Evolutionary conservation across 176 grass and related monocot genomes (phyloP).

Genomic region (Hyparrhenia diplandra): DNA sequence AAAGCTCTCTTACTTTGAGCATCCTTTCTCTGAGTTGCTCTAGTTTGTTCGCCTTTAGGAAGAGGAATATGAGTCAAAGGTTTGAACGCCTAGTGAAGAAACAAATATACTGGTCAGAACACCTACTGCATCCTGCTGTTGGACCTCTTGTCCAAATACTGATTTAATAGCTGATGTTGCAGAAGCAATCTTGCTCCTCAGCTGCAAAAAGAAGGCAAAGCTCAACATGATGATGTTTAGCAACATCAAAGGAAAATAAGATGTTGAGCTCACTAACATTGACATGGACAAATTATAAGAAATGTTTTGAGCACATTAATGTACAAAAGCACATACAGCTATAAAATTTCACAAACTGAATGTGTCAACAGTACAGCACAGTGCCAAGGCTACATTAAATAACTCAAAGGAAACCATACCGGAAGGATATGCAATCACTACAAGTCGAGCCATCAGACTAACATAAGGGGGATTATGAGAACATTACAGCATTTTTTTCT

Average conservation of each 20-base stretch:
- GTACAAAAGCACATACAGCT: not conserved
- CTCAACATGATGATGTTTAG: not conserved
- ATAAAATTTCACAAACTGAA: not conserved
- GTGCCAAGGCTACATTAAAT: not conserved
- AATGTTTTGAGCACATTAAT: conserved; percentile 8
- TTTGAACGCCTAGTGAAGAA: conserved; percentile 7
- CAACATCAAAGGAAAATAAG: not conserved
- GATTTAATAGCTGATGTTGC: conserved; percentile 99
- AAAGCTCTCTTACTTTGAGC: conserved; percentile 85
- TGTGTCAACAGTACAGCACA: not conserved
- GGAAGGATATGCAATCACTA: not conserved
- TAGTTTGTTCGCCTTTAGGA: conserved; percentile 73
- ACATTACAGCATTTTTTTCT: not conserved
- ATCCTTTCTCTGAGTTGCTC: conserved; percentile 91
- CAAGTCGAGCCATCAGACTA: not conserved
- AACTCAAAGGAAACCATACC: not conserved
- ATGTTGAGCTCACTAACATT: not conserved
- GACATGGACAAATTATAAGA: not conserved
- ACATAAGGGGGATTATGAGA: not conserved
- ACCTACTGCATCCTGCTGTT: conserved; percentile 75
- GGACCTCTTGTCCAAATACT: conserved; percentile 82
- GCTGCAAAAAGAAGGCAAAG: conserved; percentile 26
- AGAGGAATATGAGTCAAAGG: not conserved
- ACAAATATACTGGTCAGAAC: conserved; percentile 2
- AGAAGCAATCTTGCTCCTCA: conserved; percentile 78